Base-by-base conservation (phyloP, 78 protist genomes). In the Mantamonas sphyraenae region DNA sequence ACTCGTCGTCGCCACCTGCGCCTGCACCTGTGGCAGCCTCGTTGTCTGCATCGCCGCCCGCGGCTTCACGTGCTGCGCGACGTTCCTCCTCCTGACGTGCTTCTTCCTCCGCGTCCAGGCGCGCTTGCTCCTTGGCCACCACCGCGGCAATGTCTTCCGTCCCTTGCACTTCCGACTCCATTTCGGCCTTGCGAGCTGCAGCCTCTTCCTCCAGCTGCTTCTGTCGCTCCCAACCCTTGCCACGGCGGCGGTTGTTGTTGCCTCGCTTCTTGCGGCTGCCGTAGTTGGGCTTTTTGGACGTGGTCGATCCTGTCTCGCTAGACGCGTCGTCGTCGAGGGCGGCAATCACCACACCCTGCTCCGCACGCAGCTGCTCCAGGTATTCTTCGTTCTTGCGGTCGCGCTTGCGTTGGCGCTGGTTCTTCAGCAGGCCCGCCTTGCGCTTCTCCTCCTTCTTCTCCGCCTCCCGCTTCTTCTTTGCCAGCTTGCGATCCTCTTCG, bases 401-500 rank as follows among this genome's bases (percentile, higher is more conserved):
- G 16, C 10, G 17, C 31, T n/a, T 3, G 33, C 3, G 19, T 14
- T 12, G 37, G 10, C 3, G 3, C n/a, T n/a, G n/a, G n/a, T n/a
- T n/a, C n/a, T n/a, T n/a, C n/a, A n/a, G n/a, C n/a, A n/a, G n/a
- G 16, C 19, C 38, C 4, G 16, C 28, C 63, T 31, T 47, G 37
- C 34, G 14, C 70, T 19, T 40, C 40, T 65, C 28, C 80, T 47
- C 8, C 62, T 74, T 73, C 66, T 35, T 59, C 65, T 62, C 62
- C n/a, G 70, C 42, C 45, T 58, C 33, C 26, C 31, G 3, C 63
- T 58, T 58, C 63, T 58, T 58, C 63, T 58, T 58, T 17, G 61
- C 61, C 34, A 2, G 34, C 61, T 42, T 42, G 47, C 22, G 47
- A 5, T 10, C 47, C 5, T 5, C 47, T 5, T 5, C 35, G n/a